These are phyloP conservation scores for Seiridium cupressi DNA, from an alignment of 2,329 filamentous ascomycete genomes.

Conservation along the genomic window DNA sequence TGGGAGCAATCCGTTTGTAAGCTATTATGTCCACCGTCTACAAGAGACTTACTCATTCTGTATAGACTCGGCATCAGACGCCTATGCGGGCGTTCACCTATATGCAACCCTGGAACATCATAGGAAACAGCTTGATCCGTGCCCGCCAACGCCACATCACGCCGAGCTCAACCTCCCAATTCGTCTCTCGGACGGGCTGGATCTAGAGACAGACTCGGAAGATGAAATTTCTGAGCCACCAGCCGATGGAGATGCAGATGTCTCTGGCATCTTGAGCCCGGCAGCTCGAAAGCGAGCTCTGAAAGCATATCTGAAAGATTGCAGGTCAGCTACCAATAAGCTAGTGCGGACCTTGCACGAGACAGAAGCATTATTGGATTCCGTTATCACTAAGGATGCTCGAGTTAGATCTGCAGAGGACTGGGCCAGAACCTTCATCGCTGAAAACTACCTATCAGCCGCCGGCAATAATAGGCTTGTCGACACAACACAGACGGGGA, in stretches of 20 bases:
- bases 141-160: slow-evolving; percentile 67
- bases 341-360: not conserved
- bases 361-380: not conserved
- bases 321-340: not conserved
- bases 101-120: slow-evolving; percentile 70
- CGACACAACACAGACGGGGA: not conserved
- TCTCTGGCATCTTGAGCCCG: slow-evolving; percentile 5
- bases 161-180: slow-evolving; percentile 68
- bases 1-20: slow-evolving; percentile 68
- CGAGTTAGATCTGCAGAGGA: slow-evolving; percentile 43
- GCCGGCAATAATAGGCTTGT: not conserved
- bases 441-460: slow-evolving; percentile 18
- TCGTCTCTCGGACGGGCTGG: slow-evolving; percentile 44
- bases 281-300: slow-evolving; percentile 11
- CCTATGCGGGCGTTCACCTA: slow-evolving; percentile 75
- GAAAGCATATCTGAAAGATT: not conserved
- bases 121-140: slow-evolving; percentile 63
- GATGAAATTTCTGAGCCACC: slow-evolving; percentile 10
- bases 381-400: slow-evolving; percentile 30
- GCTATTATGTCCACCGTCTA: slow-evolving; percentile 26
- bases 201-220: slow-evolving; percentile 26
- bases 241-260: not conserved
- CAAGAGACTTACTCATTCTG: not conserved
- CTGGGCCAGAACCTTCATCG: slow-evolving; percentile 34
- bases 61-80: slow-evolving; percentile 75